Conservation (phyloP, 768 basidiomycete species). For the Pholiota molesta region DNA sequence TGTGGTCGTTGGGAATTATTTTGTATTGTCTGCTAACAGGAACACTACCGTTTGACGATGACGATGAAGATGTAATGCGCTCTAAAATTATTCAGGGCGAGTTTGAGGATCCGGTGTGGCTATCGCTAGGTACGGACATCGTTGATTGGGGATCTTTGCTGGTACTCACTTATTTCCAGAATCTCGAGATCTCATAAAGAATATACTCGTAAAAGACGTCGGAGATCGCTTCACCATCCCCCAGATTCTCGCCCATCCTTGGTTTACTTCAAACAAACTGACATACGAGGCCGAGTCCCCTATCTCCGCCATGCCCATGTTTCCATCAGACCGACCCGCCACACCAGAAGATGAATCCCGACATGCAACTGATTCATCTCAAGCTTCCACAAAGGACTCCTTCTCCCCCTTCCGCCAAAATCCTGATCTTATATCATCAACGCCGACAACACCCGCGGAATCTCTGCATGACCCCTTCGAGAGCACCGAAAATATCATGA, state of each 20-base stretch:
- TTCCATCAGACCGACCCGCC: conserved; percentile 24
- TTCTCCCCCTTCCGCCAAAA: conserved; percentile 45
- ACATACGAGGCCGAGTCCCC: conserved; percentile 37
- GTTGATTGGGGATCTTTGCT: background rate
- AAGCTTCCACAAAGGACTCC: conserved; percentile 57
- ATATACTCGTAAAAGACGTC: conserved; percentile 78
- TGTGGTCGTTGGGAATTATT: conserved; percentile 95
- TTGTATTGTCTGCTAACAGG: conserved; percentile 89
- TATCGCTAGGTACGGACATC: conserved; percentile 68
- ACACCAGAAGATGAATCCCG: conserved; percentile 23
- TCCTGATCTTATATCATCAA: conserved; percentile 44
- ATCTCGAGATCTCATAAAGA: conserved; percentile 80
- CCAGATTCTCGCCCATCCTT: conserved; percentile 82
- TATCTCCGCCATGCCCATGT: conserved; percentile 27
- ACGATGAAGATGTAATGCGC: conserved; percentile 84
- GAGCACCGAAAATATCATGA: conserved; percentile 25
- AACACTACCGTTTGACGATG: conserved; percentile 88
- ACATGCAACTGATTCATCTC: conserved; percentile 47
- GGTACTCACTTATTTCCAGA: conserved; percentile 48
- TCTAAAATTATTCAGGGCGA: conserved; percentile 81
- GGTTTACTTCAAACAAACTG: conserved; percentile 64
- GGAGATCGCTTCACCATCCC: conserved; percentile 76
- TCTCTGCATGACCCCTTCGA: conserved; percentile 47
- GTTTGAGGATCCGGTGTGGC: conserved; percentile 93
- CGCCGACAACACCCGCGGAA: conserved; percentile 63